Evolutionary conservation across 257 asterid genomes (phyloP).

Genomic region (Nicotiana otophora): DNA sequence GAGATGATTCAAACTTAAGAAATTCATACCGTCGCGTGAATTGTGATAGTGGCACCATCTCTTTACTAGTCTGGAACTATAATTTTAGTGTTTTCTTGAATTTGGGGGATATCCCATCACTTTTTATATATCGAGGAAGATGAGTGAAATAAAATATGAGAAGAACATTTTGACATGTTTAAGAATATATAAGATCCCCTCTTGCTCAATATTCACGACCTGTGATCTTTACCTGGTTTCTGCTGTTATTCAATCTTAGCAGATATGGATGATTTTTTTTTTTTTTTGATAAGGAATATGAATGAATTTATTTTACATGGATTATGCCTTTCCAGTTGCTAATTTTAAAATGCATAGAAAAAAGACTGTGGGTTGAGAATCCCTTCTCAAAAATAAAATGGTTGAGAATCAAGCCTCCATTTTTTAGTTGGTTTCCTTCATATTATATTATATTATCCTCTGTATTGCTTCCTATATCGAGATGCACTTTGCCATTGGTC

Average conservation of each 20-base stretch:
- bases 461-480: background rate
- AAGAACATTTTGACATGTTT: background rate
- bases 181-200: background rate
- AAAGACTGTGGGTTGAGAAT: background rate
- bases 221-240: background rate
- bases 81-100: background rate
- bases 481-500: background rate
- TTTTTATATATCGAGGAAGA: background rate
- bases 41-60: background rate
- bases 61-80: background rate
- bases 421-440: background rate
- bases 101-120: background rate
- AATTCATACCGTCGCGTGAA: background rate
- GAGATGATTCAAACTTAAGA: background rate
- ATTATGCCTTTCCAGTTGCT: background rate
- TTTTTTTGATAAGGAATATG: no score
- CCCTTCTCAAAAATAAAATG: no score
- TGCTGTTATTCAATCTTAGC: conserved; percentile 3
- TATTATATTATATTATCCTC: background rate
- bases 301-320: background rate
- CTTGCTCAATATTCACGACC: background rate
- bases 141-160: background rate
- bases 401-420: background rate
- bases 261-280: background rate
- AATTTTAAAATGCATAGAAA: background rate